Evolutionary conservation across 345 rosid genomes (phyloP).

Genomic region (Citrus sp.): DNA sequence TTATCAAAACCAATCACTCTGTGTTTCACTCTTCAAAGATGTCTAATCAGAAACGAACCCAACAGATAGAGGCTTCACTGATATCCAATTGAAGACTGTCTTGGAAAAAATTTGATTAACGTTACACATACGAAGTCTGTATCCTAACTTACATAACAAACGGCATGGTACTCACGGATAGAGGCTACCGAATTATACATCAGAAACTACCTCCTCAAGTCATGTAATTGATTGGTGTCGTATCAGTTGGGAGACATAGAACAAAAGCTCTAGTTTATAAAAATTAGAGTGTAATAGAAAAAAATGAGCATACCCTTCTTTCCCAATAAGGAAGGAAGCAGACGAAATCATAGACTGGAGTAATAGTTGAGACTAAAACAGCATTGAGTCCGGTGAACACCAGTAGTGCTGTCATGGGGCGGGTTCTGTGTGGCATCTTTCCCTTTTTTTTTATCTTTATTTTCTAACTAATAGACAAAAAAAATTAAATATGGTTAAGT

Average conservation of each 20-base stretch:
- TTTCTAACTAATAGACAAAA: background rate
- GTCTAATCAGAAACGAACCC: background rate
- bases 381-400: constrained; percentile 54
- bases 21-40: background rate
- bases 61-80: background rate
- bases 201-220: background rate
- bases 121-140: background rate
- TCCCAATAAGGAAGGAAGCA: constrained; percentile 79
- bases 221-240: background rate
- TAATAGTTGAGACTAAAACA: constrained; percentile 48
- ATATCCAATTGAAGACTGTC: background rate
- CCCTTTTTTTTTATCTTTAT: background rate
- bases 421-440: constrained; percentile 56
- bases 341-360: constrained; percentile 66
- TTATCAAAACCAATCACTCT: background rate
- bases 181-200: background rate
- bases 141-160: background rate
- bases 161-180: background rate
- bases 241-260: background rate
- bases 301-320: constrained; percentile 50
- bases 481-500: background rate
- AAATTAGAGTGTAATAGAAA: background rate
- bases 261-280: background rate
- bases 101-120: background rate
- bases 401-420: constrained; percentile 55